Percentiles rank a stretch among this genome's conserved stretches.
Evolutionary conservation across 2,329 filamentous ascomycete genomes (phyloP).

Genomic region (Alternaria ventricosa): DNA sequence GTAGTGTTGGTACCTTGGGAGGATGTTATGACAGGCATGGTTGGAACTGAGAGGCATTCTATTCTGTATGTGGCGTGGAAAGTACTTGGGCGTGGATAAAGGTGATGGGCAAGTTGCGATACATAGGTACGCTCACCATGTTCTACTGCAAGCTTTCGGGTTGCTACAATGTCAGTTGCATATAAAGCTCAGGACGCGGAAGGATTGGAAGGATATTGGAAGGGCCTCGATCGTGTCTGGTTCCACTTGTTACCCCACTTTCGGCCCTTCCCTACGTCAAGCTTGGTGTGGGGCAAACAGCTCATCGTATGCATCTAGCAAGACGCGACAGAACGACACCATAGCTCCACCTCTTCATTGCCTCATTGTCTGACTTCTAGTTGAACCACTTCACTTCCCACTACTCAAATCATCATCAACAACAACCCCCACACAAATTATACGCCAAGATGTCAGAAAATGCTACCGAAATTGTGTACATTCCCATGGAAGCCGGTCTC

Average conservation of each 20-base stretch:
- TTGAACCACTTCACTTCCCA: background rate
- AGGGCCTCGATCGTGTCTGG: background rate
- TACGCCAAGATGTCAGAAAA: conserved; percentile 23
- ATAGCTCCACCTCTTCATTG: background rate
- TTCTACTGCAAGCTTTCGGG: background rate
- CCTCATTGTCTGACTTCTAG: background rate
- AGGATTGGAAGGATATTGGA: background rate
- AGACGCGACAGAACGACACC: background rate
- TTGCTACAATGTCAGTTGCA: background rate
- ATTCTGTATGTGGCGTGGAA: background rate
- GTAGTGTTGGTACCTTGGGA: background rate
- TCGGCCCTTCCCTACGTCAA: background rate
- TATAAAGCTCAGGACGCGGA: background rate
- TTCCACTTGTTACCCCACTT: background rate
- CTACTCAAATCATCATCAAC: background rate
- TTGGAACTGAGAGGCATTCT: background rate
- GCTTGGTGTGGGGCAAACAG: background rate
- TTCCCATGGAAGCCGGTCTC: conserved; percentile 48
- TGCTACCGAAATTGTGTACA: conserved; percentile 50
- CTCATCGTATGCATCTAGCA: background rate
- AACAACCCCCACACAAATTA: background rate
- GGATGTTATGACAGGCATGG: background rate
- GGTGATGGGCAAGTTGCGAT: background rate
- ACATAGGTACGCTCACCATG: background rate
- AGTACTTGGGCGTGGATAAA: background rate